Evolutionary conservation across 805 yeast genomes (phyloP), one percentile per base, ranked within the genome.

Genomic region (Starmerella lactis-condensi): DNA sequence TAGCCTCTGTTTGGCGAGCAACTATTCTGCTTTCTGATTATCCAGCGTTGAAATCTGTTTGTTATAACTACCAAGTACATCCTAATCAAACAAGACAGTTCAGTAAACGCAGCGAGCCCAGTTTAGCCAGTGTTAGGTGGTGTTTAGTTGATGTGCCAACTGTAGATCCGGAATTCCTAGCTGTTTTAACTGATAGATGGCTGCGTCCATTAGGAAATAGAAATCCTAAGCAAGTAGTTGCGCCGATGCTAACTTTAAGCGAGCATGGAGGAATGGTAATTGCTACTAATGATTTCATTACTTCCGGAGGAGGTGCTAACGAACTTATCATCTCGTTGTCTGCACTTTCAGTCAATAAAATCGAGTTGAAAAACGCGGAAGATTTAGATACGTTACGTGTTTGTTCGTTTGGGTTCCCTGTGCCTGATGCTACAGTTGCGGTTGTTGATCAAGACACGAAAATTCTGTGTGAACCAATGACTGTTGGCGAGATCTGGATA

Each of bases 211-310:
- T 89, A 32, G 98, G 98, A 0, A 81, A 92, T 46, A 65, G 60
- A 33, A 67, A 66, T 32, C 74, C 92, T 0, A 64, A 75, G 22
- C 67, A 69, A 31, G 77, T 81, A 4, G 74, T 82, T 18, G 73
- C 93, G 0, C 99, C 99, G 0, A 66, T 89, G 60, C 59, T 89
- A 26, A 76, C 94, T 0, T 57, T 89, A 30, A 69, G 77, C 40
- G 98, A 89, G 48, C 91, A 82, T 46, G 98, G 98, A 21, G 99
- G 99, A 2, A 78, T 85, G 69, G 82, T 83, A 9, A 70, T 89
- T 5, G 71, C 95, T 1, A 67, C 82, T 64, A 64, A 92, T 41
- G 99, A 89, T 51, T 85, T 93, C 81, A 57, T 83, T 11, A 35
- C 43, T 3, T 31, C 40, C 9, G 29, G 32, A 8, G 35, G 33